A percentile compares a stretch with the other conserved stretches of the same genome.
Evolutionary conservation across 805 yeast genomes (phyloP).

Genomic region (Hanseniaspora valbyensis): DNA sequence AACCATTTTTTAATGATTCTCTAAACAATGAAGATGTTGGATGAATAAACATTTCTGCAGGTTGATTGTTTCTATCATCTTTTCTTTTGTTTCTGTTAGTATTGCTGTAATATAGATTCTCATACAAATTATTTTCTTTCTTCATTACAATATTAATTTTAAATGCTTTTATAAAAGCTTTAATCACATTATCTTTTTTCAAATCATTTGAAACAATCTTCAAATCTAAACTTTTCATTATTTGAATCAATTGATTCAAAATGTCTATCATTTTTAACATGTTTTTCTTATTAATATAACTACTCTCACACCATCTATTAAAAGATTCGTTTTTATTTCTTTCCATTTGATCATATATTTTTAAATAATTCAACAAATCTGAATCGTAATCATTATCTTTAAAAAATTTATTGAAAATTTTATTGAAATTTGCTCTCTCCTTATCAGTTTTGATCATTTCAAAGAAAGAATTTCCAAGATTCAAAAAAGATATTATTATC

Average conservation of each 20-base stretch:
- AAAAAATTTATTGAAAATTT: constrained; percentile 8
- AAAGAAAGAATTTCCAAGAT: constrained; percentile 10
- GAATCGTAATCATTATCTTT: constrained; percentile 13
- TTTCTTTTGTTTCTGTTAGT: constrained; percentile 30
- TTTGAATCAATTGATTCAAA: constrained; percentile 18
- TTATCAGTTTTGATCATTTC: constrained; percentile 47
- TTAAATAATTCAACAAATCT: constrained; percentile 11
- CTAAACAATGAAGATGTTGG: constrained; percentile 70
- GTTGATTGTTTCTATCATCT: constrained; percentile 50
- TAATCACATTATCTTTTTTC: constrained; percentile 45
- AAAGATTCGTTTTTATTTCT: constrained; percentile 30
- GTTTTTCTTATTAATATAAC: constrained; percentile 71
- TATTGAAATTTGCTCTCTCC: constrained; percentile 45
- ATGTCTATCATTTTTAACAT: constrained; percentile 45
- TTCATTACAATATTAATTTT: constrained; percentile 47
- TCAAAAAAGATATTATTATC: constrained; percentile 75
- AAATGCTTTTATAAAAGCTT: constrained; percentile 56
- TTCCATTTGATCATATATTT: constrained; percentile 12
- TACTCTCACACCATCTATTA: constrained; percentile 61
- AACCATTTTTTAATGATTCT: constrained; percentile 38
- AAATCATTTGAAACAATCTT: constrained; percentile 42
- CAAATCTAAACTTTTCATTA: constrained; percentile 26
- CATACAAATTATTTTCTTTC: constrained; percentile 8
- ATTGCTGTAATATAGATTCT: not conserved
- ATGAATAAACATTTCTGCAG: constrained; percentile 64